Evolutionary conservation across 2,329 filamentous ascomycete species (phyloP).

Genomic region (Trichoderma asperellum): DNA sequence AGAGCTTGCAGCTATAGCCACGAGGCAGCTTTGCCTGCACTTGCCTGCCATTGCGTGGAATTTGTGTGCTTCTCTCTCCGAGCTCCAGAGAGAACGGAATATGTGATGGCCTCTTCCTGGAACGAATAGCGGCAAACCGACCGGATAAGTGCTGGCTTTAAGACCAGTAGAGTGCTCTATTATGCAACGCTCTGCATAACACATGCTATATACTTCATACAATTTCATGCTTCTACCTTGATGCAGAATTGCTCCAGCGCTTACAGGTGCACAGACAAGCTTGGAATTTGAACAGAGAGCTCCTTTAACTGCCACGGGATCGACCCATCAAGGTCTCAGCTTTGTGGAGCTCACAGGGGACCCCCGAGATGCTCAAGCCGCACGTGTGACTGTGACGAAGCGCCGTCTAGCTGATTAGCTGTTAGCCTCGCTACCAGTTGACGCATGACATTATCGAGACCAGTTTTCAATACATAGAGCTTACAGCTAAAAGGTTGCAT

Average conservation of each 20-base stretch:
- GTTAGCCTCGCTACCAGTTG: background rate
- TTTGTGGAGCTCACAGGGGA: conserved; percentile 15
- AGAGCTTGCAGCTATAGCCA: conserved; percentile 24
- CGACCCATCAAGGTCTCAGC: conserved; percentile 17
- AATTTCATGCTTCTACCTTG: background rate
- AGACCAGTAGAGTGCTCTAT: background rate
- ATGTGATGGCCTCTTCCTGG: background rate
- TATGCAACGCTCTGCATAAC: background rate
- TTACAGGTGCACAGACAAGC: background rate
- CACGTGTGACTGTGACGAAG: conserved; percentile 4
- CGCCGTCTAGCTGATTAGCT: conserved; percentile 1
- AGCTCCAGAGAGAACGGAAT: background rate
- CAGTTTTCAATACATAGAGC: background rate
- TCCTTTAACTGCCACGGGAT: conserved; percentile 3
- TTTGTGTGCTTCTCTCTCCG: background rate
- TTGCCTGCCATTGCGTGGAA: background rate
- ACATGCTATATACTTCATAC: background rate
- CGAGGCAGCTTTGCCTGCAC: background rate
- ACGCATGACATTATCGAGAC: conserved; percentile 12
- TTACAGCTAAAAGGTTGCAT: background rate
- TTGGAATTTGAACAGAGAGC: background rate
- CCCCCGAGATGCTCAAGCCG: background rate
- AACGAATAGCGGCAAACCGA: background rate
- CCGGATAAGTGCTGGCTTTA: background rate
- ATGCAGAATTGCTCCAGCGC: background rate